Conservation (phyloP, 192 early-diverging fungal species). For the Funneliformis geosporum region DNA sequence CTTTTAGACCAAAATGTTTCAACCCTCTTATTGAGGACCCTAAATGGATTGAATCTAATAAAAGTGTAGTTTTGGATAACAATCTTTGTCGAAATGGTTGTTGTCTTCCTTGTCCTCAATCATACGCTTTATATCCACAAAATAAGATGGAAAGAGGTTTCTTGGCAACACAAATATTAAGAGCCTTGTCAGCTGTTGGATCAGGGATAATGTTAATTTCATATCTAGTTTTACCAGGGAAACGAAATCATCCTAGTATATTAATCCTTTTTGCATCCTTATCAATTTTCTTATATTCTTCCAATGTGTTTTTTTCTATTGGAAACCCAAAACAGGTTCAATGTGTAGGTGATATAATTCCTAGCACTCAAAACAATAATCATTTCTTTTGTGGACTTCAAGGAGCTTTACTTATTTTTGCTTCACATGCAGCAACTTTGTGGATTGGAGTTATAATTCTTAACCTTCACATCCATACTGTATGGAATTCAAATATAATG, state of each 20-base stretch:
- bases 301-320: slow-evolving; percentile 50
- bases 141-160: slow-evolving; percentile 45
- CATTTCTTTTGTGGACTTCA: slow-evolving; percentile 46
- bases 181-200: slow-evolving; percentile 44
- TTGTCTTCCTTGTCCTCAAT: slow-evolving; percentile 56
- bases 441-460: slow-evolving; percentile 55
- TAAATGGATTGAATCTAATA: background rate
- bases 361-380: slow-evolving; percentile 51
- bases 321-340: slow-evolving; percentile 46
- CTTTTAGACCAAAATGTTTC: background rate
- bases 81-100: slow-evolving; percentile 48
- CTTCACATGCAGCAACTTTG: slow-evolving; percentile 41
- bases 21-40: background rate
- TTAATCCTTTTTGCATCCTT: slow-evolving; percentile 51
- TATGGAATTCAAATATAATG: slow-evolving; percentile 57
- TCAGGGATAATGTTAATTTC: slow-evolving; percentile 48
- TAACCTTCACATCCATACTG: slow-evolving; percentile 55
- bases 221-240: slow-evolving; percentile 50
- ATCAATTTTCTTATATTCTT: slow-evolving; percentile 52
- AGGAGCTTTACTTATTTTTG: slow-evolving; percentile 53
- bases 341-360: slow-evolving; percentile 40
- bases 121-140: slow-evolving; percentile 47
- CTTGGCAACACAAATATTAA: slow-evolving; percentile 45
- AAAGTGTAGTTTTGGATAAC: background rate
- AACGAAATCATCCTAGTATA: slow-evolving; percentile 49